Evolutionary conservation across 176 grass and related monocot species (phyloP).

Genomic region (Alloteropsis semialata): DNA sequence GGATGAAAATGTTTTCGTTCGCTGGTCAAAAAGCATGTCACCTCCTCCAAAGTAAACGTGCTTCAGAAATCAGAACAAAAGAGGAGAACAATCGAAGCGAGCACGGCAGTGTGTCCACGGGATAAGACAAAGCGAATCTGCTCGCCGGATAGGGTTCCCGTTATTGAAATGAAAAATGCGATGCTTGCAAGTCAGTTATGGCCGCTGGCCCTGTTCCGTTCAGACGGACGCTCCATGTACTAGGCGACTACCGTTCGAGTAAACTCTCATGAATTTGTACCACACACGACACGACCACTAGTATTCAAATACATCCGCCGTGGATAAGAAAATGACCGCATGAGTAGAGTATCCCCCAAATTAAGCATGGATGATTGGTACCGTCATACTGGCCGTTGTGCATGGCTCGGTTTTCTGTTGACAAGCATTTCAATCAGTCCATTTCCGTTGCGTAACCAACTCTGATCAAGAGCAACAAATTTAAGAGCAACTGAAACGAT

Average conservation of each 20-base stretch:
- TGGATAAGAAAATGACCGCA: background rate
- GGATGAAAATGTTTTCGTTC: too few species aligned
- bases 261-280: background rate
- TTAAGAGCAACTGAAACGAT: background rate
- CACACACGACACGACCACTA: rapidly evolving
- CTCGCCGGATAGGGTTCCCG: background rate
- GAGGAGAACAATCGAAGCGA: too few species aligned
- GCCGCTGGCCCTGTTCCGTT: background rate
- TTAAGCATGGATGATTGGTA: background rate
- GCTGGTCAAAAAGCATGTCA: too few species aligned
- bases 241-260: slow-evolving; percentile 22
- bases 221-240: background rate
- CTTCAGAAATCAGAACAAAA: too few species aligned
- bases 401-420: background rate
- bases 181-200: background rate
- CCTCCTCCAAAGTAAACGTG: too few species aligned
- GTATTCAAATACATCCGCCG: background rate
- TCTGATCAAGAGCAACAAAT: background rate
- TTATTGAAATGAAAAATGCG: background rate
- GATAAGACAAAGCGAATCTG: background rate
- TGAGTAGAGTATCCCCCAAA: background rate
- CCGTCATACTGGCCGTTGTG: background rate
- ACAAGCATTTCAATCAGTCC: background rate
- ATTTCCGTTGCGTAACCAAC: background rate
- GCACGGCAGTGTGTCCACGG: background rate